phyloP scores from a whole-genome alignment of 257 asterid species.

The Rubia yunnanensis region DNA sequence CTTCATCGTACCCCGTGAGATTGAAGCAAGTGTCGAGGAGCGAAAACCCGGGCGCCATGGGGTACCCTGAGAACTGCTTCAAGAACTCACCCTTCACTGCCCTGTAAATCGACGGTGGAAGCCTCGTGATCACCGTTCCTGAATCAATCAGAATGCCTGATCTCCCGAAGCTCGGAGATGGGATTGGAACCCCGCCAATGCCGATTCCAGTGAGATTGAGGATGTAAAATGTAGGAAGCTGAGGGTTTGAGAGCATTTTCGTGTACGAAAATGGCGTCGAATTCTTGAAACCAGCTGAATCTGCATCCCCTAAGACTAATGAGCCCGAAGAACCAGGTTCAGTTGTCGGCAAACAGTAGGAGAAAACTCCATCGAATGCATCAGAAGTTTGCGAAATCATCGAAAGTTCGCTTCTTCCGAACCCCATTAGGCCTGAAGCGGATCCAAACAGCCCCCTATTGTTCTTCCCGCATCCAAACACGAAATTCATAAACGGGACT shows the following conservation, averaged over 20 bases:
- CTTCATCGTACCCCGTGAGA: constrained; percentile 57
- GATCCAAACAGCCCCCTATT: constrained; percentile 74
- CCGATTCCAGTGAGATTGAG: constrained; percentile 60
- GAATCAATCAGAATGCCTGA: constrained; percentile 62
- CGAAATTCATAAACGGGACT: constrained; percentile 31
- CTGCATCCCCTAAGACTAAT: constrained; percentile 53
- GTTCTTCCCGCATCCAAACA: constrained; percentile 68
- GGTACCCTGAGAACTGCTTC: constrained; percentile 71
- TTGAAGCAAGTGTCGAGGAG: constrained; percentile 76
- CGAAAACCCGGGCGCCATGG: constrained; percentile 57
- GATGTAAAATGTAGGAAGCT: constrained; percentile 48
- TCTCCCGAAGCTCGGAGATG: constrained; percentile 32
- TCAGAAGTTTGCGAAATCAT: constrained; percentile 52
- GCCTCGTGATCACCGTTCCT: constrained; percentile 73
- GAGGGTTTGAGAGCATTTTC: constrained; percentile 41
- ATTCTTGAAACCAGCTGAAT: constrained; percentile 41
- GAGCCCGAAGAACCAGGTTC: constrained; percentile 52
- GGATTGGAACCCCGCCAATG: constrained; percentile 47
- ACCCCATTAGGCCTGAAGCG: constrained; percentile 79
- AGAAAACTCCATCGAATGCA: constrained; percentile 60
- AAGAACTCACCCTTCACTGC: constrained; percentile 56
- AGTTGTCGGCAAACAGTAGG: constrained; percentile 71
- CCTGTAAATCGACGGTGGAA: constrained; percentile 61
- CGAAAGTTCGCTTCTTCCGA: constrained; percentile 74
- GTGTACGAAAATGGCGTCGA: constrained; percentile 58